Evolutionary conservation across 73 alveolate genomes (phyloP).

Genomic region (Symbiodinium natans): DNA sequence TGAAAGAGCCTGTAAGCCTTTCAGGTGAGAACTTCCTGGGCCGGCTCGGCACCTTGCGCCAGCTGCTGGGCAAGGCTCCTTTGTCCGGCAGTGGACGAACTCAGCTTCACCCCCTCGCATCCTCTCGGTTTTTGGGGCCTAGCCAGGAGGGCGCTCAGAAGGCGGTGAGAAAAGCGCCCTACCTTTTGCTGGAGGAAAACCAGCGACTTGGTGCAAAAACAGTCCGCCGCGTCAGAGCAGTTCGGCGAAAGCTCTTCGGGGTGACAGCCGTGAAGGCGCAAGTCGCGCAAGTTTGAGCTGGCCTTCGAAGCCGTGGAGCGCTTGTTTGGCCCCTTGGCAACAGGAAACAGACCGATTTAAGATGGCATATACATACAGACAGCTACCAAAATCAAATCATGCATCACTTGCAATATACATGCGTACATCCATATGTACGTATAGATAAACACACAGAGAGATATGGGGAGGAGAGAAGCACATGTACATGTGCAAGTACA

Average conservation of each 20-base stretch:
- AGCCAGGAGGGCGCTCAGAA: constrained; percentile 71
- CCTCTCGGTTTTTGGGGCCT: too few relatives aligned
- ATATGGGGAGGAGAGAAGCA: too few relatives aligned
- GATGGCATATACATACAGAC: too few relatives aligned
- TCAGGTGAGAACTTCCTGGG: constrained; percentile 83
- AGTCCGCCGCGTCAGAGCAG: neutral
- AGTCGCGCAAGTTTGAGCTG: constrained; percentile 60
- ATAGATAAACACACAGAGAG: too few relatives aligned
- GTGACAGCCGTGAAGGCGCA: constrained; percentile 23
- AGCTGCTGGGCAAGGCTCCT: constrained; percentile 57
- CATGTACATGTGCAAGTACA: too few relatives aligned
- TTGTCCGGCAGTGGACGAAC: too few relatives aligned
- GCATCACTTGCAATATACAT: too few relatives aligned
- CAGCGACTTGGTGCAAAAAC: constrained; percentile 11
- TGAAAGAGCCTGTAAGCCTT: neutral
- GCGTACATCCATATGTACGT: too few relatives aligned
- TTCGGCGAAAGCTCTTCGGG: neutral
- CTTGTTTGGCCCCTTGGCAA: constrained; percentile 35
- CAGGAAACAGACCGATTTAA: neutral
- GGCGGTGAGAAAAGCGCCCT: constrained; percentile 86
- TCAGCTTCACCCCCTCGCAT: too few relatives aligned
- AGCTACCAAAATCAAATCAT: too few relatives aligned
- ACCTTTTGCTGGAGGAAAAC: constrained; percentile 78
- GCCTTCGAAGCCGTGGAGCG: constrained; percentile 63
- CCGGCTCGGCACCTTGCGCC: constrained; percentile 32